Evolutionary conservation across 306 rosid genomes (phyloP), one percentile per base, ranked within the genome.

Genomic region (Dryas octopetala): DNA sequence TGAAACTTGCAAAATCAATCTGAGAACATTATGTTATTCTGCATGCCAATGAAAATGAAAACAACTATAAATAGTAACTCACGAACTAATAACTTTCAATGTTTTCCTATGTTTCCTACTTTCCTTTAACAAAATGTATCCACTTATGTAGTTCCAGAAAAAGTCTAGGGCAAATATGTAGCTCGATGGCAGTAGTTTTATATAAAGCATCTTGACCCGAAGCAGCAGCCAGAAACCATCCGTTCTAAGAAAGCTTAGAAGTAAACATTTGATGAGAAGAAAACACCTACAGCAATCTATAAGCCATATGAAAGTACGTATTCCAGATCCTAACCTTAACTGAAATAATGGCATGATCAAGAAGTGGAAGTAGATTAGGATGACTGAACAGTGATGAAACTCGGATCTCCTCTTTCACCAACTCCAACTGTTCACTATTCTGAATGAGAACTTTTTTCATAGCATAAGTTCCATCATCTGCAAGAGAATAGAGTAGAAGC

Each of bases 321-420:
- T 12, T 66, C 17, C 8, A 14, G 50, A 28, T n/a, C 53, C 76
- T 52, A 74, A 96, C 99, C 96, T 92, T 90, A 55, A 90, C 94
- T 44, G 98, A 79, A 80, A 96, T 96, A 71, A 96, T 89, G 53
- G 99, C 99, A 83, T 96, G 98, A 80, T 96, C 98, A 78, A 96
- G 96, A 80, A 96, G 99, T 5, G 99, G 99, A 58, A 92, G 99
- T 76, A 96, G 80, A 86, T 96, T 96, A 19, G 92, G 96, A 79
- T 96, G 99, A 82, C 78, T 85, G 81, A 96, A 96, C 79, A 92
- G 83, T 2, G 99, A 96, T 3, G 99, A 92, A 62, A 96, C 94
- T 19, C 89, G 99, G 76, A 96, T 96, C 87, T 96, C 99, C 86
- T 92, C 98, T 82, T 92, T 92, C 70, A 96, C 99, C 86, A 92